Evolutionary conservation across 73 alveolate genomes (phyloP), one percentile per base, ranked within the genome.

Genomic region (Breviolum minutum): DNA sequence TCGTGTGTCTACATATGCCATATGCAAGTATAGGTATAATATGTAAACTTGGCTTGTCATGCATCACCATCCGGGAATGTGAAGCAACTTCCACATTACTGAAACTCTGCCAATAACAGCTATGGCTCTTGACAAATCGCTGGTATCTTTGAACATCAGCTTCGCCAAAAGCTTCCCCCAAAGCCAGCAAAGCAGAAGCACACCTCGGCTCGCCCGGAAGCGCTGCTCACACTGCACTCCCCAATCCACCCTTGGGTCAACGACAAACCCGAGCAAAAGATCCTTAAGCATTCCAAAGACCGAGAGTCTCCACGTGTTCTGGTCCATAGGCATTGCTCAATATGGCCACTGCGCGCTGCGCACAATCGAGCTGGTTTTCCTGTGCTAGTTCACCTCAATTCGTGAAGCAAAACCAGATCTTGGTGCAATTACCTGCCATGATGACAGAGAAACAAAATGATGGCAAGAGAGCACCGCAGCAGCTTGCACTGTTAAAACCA

Each of bases 121-220:
- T 29, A 12, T 20, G 86, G 27, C 22, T 77, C 86, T 30, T 77
- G 62, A 77, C 86, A 29, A 19, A 77, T 60, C 86, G 86, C 86
- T 77, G 86, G 62, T 77, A 77, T 77, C 32, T 77, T 63, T 77
- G 86, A 26, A 77, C 62, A 24, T 77, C 32, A 20, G 27, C 86
- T n/a, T 77, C 63, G 32, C 86, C 86, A 77, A 77, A 77, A n/a
- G 86, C 86, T 30, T 77, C 86, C n/a, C 86, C 86, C 86, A 77
- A 77, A 8, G 86, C 86, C 63, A 77, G 63, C 62, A 77, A 77
- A 77, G 86, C 86, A n/a, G 86, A 63, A 26, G 86, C 86, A 29
- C 86, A 77, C 86, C 86, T 77, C 63, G 32, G 86, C 32, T 8
- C 9, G 86, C 63, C n/a, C 61, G 5, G 54, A 40, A 40, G 54